phyloP scores from a whole-genome alignment of 257 asterid species.

The Voacanga thouarsii region DNA sequence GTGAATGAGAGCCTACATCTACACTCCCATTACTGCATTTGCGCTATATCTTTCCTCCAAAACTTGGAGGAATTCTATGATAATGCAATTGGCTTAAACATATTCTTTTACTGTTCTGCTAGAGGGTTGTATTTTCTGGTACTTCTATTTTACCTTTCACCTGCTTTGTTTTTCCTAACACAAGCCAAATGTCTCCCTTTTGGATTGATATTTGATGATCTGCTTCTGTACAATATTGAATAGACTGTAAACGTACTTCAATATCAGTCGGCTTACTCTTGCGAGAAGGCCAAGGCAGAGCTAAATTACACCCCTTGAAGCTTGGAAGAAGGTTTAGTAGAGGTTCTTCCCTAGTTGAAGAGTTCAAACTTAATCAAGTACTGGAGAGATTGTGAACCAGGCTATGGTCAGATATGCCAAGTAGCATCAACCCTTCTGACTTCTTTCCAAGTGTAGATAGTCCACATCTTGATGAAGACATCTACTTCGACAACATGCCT shows the following conservation, averaged over 20 bases:
- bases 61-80: not conserved
- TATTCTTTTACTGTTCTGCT: not conserved
- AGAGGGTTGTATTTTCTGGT: not conserved
- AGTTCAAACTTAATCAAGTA: conserved; percentile 59
- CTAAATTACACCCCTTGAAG: conserved; percentile 77
- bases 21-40: not conserved
- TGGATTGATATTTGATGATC: conserved; percentile 6
- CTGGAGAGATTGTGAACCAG: conserved; percentile 15
- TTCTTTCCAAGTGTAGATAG: not conserved
- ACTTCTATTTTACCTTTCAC: not conserved
- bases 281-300: conserved; percentile 79
- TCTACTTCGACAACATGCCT: not conserved
- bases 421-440: not conserved
- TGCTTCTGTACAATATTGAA: conserved; percentile 14
- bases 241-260: conserved; percentile 64
- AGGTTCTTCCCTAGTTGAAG: conserved; percentile 88
- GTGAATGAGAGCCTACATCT: not conserved
- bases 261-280: conserved; percentile 84
- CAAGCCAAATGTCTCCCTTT: not conserved
- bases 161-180: not conserved
- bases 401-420: not conserved
- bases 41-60: not conserved
- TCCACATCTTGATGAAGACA: not conserved
- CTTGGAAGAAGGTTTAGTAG: conserved; percentile 69
- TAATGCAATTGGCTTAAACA: not conserved